Percentiles rank a stretch among this genome's conserved stretches.
Conservation (phyloP, 148 eudicot species). For the Linanthus parryae region DNA sequence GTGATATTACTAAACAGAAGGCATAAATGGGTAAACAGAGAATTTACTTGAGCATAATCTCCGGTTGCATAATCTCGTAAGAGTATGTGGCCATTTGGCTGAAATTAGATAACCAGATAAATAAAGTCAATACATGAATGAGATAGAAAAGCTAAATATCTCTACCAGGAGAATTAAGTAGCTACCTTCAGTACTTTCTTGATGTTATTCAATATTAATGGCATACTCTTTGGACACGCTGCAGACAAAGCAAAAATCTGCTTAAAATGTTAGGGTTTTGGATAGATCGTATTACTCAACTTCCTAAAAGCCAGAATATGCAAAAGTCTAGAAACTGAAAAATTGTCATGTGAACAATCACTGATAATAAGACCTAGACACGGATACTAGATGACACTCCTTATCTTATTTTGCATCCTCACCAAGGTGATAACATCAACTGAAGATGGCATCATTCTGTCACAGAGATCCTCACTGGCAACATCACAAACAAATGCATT, state of each 20-base stretch:
- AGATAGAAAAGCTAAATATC: neutral
- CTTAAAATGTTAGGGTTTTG: constrained; percentile 15
- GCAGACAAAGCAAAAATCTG: constrained; percentile 43
- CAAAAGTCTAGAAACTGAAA: neutral
- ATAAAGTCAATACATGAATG: neutral
- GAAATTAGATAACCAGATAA: constrained; percentile 12
- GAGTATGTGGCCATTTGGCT: constrained; percentile 43
- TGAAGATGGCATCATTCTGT: constrained; percentile 26
- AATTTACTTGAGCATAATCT: constrained; percentile 40
- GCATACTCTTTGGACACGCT: constrained; percentile 40
- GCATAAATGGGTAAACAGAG: neutral
- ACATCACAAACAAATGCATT: constrained; percentile 41
- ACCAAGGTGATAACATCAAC: constrained; percentile 40
- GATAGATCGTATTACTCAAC: neutral
- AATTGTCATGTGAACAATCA: neutral
- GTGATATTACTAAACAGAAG: neutral
- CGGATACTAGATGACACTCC: neutral
- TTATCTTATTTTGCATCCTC: constrained; percentile 2
- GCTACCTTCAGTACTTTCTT: constrained; percentile 35
- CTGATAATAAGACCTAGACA: neutral
- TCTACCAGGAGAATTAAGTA: neutral
- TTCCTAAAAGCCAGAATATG: neutral
- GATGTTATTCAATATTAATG: constrained; percentile 22
- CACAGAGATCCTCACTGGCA: constrained; percentile 28
- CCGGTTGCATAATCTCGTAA: constrained; percentile 39